These are phyloP conservation scores for Pilatotrama ljubarskyi DNA, from an alignment of 768 basidiomycete genomes.

Conservation along the genomic window DNA sequence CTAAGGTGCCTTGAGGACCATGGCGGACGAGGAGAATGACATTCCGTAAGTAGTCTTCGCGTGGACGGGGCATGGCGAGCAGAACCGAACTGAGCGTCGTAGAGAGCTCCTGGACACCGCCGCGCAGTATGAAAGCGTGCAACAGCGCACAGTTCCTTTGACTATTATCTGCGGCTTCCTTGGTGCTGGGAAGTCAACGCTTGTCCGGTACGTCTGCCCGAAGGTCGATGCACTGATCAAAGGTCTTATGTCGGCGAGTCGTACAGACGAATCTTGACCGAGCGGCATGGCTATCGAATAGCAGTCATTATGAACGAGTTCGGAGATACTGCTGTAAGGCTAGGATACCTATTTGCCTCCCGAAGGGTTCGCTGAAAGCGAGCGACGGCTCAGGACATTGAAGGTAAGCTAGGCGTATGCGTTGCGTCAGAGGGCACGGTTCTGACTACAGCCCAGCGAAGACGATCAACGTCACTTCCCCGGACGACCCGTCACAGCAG, in stretches of 20 bases:
- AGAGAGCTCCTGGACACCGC: constrained; percentile 20
- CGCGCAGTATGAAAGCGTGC: constrained; percentile 2
- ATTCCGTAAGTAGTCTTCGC: constrained; percentile 47
- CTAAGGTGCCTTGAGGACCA: constrained; percentile 18
- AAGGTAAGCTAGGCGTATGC: constrained; percentile 52
- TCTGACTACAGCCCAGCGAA: constrained; percentile 55
- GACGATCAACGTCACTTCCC: constrained; percentile 78
- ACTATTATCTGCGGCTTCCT: constrained; percentile 96
- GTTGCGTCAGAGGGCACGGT: too few relatives aligned
- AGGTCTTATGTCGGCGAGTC: neutral
- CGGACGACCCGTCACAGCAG: constrained; percentile 58
- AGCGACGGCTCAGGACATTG: constrained; percentile 70
- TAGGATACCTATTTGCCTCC: neutral
- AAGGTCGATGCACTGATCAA: neutral
- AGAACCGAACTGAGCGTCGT: neutral
- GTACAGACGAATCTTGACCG: constrained; percentile 81
- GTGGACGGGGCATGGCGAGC: neutral
- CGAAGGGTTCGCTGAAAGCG: neutral
- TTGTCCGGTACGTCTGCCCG: constrained; percentile 64
- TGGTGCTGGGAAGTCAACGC: constrained; percentile 92
- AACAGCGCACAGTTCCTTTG: constrained; percentile 60
- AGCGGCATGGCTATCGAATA: constrained; percentile 91
- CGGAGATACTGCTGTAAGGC: constrained; percentile 85
- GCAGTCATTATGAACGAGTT: constrained; percentile 99
- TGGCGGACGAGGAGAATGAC: constrained; percentile 55